Conservation (phyloP, 1,284 basidiomycete genomes). For the Trichosporon asahii region DNA sequence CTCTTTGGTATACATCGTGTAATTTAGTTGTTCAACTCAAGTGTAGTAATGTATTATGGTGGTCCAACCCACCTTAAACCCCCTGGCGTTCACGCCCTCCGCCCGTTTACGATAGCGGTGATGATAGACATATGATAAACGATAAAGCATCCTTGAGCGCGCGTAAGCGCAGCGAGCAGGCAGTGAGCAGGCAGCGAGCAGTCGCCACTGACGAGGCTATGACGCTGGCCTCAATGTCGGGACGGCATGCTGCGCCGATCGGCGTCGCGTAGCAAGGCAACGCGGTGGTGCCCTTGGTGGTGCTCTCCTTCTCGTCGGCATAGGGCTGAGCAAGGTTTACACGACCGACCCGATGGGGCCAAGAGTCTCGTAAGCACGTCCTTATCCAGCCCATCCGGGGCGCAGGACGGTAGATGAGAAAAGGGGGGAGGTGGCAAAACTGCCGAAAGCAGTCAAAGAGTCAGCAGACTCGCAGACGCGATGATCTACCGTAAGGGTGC, state of each 20-base stretch:
- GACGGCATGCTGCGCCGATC: neutral
- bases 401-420: too few relatives aligned
- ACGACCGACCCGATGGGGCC: neutral
- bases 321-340: neutral
- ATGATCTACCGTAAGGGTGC: neutral
- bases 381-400: too few relatives aligned
- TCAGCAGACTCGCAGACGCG: too few relatives aligned
- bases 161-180: too few relatives aligned
- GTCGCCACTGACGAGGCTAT: too few relatives aligned
- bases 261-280: neutral
- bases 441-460: neutral
- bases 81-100: neutral
- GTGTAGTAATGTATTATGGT: conserved; percentile 4
- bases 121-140: conserved; percentile 9
- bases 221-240: neutral
- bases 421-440: neutral
- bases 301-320: too few relatives aligned
- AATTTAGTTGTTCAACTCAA: conserved; percentile 10
- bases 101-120: conserved; percentile 9
- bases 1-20: neutral
- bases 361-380: neutral
- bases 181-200: too few relatives aligned
- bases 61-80: conserved; percentile 1
- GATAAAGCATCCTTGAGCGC: neutral
- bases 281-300: neutral